Percentiles rank a stretch among this genome's conserved stretches.
Conservation (phyloP, 495 filamentous ascomycete genomes). For the Beverwykella pulmonaria region DNA sequence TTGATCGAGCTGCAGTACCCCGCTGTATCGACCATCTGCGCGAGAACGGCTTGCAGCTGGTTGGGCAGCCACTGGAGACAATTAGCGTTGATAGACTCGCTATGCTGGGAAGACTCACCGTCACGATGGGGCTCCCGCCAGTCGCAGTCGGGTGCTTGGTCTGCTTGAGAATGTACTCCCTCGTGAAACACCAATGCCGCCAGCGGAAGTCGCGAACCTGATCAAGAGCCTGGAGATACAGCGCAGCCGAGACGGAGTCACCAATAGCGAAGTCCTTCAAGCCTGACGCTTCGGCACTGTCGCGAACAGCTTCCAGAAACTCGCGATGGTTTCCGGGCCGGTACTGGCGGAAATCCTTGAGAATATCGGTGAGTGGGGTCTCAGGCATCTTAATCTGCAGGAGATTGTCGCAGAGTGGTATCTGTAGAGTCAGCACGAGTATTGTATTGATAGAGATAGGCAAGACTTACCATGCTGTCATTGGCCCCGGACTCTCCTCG, state of each 20-base stretch:
- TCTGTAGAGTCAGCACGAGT: conserved; percentile 49
- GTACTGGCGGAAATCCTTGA: conserved; percentile 83
- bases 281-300: conserved; percentile 56
- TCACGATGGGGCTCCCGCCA: conserved; percentile 88
- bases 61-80: conserved; percentile 73
- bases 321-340: conserved; percentile 81
- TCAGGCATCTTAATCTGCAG: conserved; percentile 77
- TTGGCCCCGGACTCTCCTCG: conserved; percentile 89
- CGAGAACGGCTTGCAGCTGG: conserved; percentile 75
- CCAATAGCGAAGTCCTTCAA: conserved; percentile 65
- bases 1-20: conserved; percentile 44
- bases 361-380: conserved; percentile 81
- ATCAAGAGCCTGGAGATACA: conserved; percentile 74
- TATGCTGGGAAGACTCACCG: conserved; percentile 50
- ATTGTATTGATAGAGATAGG: neutral
- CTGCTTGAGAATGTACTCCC: conserved; percentile 87
- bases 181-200: conserved; percentile 93
- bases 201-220: conserved; percentile 90
- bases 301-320: conserved; percentile 73
- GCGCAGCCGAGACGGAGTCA: conserved; percentile 55
- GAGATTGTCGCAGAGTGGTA: conserved; percentile 84
- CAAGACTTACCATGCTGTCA: conserved; percentile 68
- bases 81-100: conserved; percentile 11
- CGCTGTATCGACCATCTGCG: conserved; percentile 67
- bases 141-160: conserved; percentile 85